Evolutionary conservation across 2,329 filamentous ascomycete species (phyloP), one percentile per base, ranked within the genome.

Genomic region (Epichloe sp.): DNA sequence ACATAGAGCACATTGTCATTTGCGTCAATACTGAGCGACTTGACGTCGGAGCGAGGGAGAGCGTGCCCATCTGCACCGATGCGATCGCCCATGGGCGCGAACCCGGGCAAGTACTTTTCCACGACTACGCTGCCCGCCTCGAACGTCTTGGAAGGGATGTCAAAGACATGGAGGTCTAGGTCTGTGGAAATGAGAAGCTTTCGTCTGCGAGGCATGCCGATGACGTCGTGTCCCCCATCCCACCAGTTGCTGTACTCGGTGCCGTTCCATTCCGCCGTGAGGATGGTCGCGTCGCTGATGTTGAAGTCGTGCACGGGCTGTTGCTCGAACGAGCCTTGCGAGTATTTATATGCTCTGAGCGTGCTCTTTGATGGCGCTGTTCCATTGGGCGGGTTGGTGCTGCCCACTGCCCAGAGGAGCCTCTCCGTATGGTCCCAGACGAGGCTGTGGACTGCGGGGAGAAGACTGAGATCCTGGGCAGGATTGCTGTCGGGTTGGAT

Each of bases 181-280:
- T 51, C 49, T 11, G 49, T 51, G 4, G 49, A 26, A 15, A 51
- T 43, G 26, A 51, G 44, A 11, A 51, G 49, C 34, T 38, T 15
- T 31, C 36, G 38, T 36, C 47, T 12, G 7, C 44, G 7, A 2
- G 49, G 49, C 14, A 48, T 36, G 11, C 7, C 11, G 8, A 31
- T 44, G 34, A 48, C 11, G 23, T 37, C 38, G 41, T 51, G 49
- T 8, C n/a, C 21, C n/a, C 49, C 49, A 31, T 51, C 44, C 49
- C 49, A 51, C 49, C 49, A 51, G 35, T 3, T 7, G 34, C 34
- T 41, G 26, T 47, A 47, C 31, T 47, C 31, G n/a, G 44, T 43
- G 15, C 17, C 17, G 38, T 8, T 19, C 49, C 49, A 51, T 43
- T 51, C 49, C 15, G 49, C 37, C 11, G 44, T 42, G 44, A 51